phyloP scores from a whole-genome alignment of 352 stramenopile species.

The Hyaloperonospora brassicae region DNA sequence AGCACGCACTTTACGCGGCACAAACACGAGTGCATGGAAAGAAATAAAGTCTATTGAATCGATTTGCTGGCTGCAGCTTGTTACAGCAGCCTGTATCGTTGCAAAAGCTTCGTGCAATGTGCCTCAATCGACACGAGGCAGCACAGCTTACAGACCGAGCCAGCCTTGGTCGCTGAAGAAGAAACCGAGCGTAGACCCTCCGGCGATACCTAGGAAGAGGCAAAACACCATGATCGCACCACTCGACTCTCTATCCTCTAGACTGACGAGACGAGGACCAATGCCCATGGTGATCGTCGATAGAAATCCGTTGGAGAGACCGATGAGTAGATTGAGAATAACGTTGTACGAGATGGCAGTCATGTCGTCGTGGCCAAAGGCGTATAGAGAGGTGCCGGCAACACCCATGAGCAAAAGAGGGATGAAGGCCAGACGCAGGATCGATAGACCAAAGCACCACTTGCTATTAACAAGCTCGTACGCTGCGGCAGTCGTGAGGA shows the following conservation, averaged over 20 bases:
- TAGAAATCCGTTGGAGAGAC: slow-evolving; percentile 39
- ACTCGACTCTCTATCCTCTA: slow-evolving; percentile 43
- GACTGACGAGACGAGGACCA: slow-evolving; percentile 36
- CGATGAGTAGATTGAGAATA: slow-evolving; percentile 38
- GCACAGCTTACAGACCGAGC: slow-evolving; percentile 26
- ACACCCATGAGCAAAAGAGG: slow-evolving; percentile 48
- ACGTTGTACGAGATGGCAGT: slow-evolving; percentile 32
- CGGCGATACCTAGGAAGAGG: slow-evolving; percentile 43
- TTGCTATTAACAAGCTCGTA: slow-evolving; percentile 51
- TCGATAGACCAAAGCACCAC: slow-evolving; percentile 28
- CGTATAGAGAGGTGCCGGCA: slow-evolving; percentile 39
- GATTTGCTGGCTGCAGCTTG: no score
- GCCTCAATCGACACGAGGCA: neutral
- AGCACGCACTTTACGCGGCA: neutral
- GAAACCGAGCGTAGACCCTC: slow-evolving; percentile 38
- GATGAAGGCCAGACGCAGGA: slow-evolving; percentile 41
- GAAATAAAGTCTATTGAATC: no score
- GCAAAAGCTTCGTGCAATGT: neutral
- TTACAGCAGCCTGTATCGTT: no score
- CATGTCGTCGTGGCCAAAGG: slow-evolving; percentile 33
- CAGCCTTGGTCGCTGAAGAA: slow-evolving; percentile 37
- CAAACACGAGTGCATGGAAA: neutral
- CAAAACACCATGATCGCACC: slow-evolving; percentile 47
- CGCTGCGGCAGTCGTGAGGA: slow-evolving; percentile 32
- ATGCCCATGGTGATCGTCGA: slow-evolving; percentile 56